phyloP scores from a whole-genome alignment of 2,329 filamentous ascomycete species.

The Fusarium sp. region DNA sequence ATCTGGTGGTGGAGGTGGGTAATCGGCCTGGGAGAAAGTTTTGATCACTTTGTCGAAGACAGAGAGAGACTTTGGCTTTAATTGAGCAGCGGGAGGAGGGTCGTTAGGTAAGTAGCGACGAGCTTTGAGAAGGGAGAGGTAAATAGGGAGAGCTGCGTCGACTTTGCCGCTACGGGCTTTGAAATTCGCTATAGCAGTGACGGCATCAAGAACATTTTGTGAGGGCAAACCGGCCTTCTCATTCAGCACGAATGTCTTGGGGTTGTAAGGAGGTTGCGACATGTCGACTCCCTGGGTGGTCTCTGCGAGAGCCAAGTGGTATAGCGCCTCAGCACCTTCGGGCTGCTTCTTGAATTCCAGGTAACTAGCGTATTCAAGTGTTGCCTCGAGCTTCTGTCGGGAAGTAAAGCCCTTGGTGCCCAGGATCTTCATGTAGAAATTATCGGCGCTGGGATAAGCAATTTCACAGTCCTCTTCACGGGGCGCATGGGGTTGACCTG shows the following conservation, averaged over 20 bases:
- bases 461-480: slow-evolving; percentile 80
- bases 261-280: slow-evolving; percentile 62
- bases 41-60: slow-evolving; percentile 41
- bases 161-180: slow-evolving; percentile 77
- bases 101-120: slow-evolving; percentile 69
- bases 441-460: slow-evolving; percentile 77
- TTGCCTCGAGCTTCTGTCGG: slow-evolving; percentile 84
- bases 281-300: slow-evolving; percentile 68
- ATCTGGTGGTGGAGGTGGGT: slow-evolving; percentile 76
- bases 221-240: slow-evolving; percentile 70
- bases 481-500: slow-evolving; percentile 71
- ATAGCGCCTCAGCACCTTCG: slow-evolving; percentile 77
- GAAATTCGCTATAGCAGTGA: slow-evolving; percentile 83
- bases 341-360: slow-evolving; percentile 79
- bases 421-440: slow-evolving; percentile 84
- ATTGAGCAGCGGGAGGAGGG: slow-evolving; percentile 40
- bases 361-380: slow-evolving; percentile 86
- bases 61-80: slow-evolving; percentile 17
- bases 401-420: slow-evolving; percentile 82
- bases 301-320: slow-evolving; percentile 80
- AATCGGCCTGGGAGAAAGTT: slow-evolving; percentile 63
- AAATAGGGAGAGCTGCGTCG: slow-evolving; percentile 79
- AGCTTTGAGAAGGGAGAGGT: slow-evolving; percentile 85
- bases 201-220: slow-evolving; percentile 78
- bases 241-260: slow-evolving; percentile 72